phyloP scores from a whole-genome alignment of 345 rosid species.

The Gossypium bickii region DNA sequence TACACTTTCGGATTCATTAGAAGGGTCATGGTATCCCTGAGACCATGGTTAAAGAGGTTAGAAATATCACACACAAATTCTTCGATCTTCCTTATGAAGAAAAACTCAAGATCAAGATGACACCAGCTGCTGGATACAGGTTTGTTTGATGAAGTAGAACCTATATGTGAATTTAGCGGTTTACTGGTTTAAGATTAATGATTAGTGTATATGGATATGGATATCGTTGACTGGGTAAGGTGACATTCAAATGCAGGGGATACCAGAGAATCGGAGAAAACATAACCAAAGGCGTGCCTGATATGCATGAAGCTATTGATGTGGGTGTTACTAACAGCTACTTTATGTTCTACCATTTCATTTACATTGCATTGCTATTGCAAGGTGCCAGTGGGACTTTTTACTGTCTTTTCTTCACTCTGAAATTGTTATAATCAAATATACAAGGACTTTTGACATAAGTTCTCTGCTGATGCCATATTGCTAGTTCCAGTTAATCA shows the following conservation, averaged over 20 bases:
- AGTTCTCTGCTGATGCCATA: background rate
- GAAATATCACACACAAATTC: constrained; percentile 29
- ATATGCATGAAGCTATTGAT: constrained; percentile 83
- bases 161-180: background rate
- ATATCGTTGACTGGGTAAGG: background rate
- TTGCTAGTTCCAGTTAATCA: background rate
- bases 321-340: constrained; percentile 19
- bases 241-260: constrained; percentile 51
- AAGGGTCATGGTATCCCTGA: constrained; percentile 60
- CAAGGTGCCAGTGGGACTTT: background rate
- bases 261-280: constrained; percentile 81
- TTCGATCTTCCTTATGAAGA: constrained; percentile 58
- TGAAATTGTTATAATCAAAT: background rate
- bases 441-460: background rate
- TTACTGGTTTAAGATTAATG: background rate
- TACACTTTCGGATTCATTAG: constrained; percentile 30
- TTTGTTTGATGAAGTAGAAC: background rate
- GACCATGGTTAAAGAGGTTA: constrained; percentile 47
- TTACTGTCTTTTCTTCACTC: background rate
- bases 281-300: constrained; percentile 74
- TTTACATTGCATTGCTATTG: background rate
- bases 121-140: constrained; percentile 75
- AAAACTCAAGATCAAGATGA: constrained; percentile 63
- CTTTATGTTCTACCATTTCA: background rate
- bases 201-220: background rate